Base-by-base conservation (phyloP, 2,329 filamentous ascomycete species). In the Leptographium procerum region DNA sequence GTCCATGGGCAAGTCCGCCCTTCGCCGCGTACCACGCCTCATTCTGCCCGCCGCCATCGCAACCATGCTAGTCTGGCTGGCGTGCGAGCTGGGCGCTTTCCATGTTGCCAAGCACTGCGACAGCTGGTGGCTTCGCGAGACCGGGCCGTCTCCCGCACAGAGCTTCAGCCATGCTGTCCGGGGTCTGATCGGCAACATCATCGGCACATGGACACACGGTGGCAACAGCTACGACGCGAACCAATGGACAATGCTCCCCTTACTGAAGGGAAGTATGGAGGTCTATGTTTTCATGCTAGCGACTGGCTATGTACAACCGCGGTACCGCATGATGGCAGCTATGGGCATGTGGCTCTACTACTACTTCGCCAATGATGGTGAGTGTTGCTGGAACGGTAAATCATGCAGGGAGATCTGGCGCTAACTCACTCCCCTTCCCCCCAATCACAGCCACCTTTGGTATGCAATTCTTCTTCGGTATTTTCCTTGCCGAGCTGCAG, bases 381-480 rank as follows among this genome's bases (percentile, higher is more conserved):
- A 64, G 66, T 64, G 2, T 4, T 9, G 22, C 11, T 45, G 19
- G 22, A 22, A 19, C 16, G 24, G 16, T 16, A 43, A 19, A 22
- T n/a, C n/a, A n/a, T 1, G 10, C 10, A n/a, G 14, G 14, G 16
- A 10, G 14, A 4, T 10, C 22, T 8, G 3, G 34, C 45, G 51
- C 66, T 66, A 57, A 65, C 52, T 19, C 4, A 9, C 2, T 11
- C n/a, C 9, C 11, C 19, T n/a, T n/a, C n/a, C n/a, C n/a, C n/a
- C n/a, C n/a, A n/a, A n/a, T n/a, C n/a, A n/a, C 16, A 76, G 73
- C 72, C 33, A 70, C 70, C 40, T 81, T 80, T 60, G 77, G 78
- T 54, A 78, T 81, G 69, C 83, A 83, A 67, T 80, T 84, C 66
- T 81, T 83, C 68, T 79, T 78, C 60, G 83, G 83, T 61, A 81